These are phyloP conservation scores for Neonectria sp. DNA, from an alignment of 2,329 filamentous ascomycete species.

Conservation along the genomic window DNA sequence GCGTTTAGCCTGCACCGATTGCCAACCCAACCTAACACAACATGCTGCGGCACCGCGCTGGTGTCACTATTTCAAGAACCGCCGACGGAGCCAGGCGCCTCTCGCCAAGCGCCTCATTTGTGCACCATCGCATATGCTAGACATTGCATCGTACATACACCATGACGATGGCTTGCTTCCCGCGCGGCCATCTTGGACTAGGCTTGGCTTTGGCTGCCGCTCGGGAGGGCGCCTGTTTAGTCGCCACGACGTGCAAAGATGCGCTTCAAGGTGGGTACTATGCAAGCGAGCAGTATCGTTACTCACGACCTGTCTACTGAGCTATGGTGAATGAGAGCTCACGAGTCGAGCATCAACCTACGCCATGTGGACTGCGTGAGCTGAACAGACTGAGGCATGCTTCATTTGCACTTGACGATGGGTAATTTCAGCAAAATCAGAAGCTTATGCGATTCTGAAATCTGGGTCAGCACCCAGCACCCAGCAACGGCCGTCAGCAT, in stretches of 20 bases:
- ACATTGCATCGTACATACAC: neutral
- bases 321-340: slow-evolving; percentile 3
- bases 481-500: slow-evolving; percentile 4
- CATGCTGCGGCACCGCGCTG: slow-evolving; percentile 17
- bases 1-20: slow-evolving; percentile 1
- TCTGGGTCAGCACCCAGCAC: slow-evolving; percentile 4
- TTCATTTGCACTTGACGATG: neutral
- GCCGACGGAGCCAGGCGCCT: slow-evolving; percentile 2
- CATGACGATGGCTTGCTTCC: neutral
- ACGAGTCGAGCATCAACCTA: neutral
- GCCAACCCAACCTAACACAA: slow-evolving; percentile 7
- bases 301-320: neutral
- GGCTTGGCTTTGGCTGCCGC: slow-evolving; percentile 1
- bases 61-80: slow-evolving; percentile 19
- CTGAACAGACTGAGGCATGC: neutral
- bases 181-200: neutral
- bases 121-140: neutral
- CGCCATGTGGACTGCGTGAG: neutral
- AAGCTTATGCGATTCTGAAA: neutral
- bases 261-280: neutral
- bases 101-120: slow-evolving; percentile 1
- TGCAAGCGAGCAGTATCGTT: neutral
- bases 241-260: slow-evolving; percentile 4
- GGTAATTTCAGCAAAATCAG: neutral
- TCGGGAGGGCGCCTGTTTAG: slow-evolving; percentile 5